Conservation (phyloP, 2,329 filamentous ascomycete genomes). For the Colletotrichum truncatum region DNA sequence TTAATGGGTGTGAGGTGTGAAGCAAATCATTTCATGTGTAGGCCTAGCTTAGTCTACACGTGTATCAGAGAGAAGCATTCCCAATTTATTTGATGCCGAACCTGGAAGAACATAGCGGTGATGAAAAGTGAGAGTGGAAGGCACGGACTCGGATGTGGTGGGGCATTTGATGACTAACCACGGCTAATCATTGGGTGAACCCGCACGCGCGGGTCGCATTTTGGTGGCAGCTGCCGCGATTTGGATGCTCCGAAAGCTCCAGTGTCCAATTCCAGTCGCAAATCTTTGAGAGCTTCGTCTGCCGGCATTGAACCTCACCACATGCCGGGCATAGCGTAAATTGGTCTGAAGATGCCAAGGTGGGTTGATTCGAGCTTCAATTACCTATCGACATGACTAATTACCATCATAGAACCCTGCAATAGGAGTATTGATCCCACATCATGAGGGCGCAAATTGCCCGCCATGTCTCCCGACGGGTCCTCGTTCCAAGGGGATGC, state of each 20-base stretch:
- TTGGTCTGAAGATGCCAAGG: conserved; percentile 24
- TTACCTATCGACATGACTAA: neutral
- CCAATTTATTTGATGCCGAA: too few species aligned
- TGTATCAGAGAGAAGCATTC: too few species aligned
- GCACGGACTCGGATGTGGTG: too few species aligned
- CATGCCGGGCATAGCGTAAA: conserved; percentile 15
- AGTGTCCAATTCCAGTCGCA: conserved; percentile 17
- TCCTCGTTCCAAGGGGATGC: conserved; percentile 45
- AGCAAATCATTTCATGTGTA: too few species aligned
- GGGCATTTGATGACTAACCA: conserved; percentile 24
- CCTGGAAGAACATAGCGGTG: too few species aligned
- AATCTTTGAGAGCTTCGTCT: conserved; percentile 24
- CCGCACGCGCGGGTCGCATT: conserved; percentile 19
- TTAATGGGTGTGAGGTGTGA: too few species aligned
- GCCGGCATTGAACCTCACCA: conserved; percentile 27
- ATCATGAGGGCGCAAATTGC: conserved; percentile 56
- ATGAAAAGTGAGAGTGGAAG: too few species aligned
- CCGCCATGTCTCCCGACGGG: conserved; percentile 52
- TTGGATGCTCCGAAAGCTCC: conserved; percentile 18
- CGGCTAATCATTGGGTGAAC: conserved; percentile 15
- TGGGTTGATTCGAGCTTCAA: neutral
- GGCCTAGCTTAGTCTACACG: too few species aligned
- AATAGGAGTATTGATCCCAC: conserved; percentile 30
- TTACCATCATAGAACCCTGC: neutral
- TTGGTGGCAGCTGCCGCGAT: conserved; percentile 23